Percentiles rank a stretch among this genome's conserved stretches.
These are phyloP conservation scores for Geranium incanum DNA, from an alignment of 441 rosid species.

Conservation along the genomic window DNA sequence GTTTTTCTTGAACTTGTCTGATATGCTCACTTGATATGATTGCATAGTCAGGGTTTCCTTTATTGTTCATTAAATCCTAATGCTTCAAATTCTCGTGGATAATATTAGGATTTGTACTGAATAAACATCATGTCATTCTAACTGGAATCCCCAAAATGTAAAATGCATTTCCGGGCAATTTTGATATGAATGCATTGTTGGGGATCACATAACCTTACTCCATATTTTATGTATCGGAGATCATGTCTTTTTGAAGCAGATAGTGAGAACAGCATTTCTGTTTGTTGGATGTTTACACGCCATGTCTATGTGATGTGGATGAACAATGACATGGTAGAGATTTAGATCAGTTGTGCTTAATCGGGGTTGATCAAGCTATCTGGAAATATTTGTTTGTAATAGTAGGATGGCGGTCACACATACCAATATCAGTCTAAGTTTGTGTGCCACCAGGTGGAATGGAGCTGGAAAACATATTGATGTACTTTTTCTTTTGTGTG, in stretches of 20 bases:
- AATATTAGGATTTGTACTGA: neutral
- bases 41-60: neutral
- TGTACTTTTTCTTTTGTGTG: slow-evolving; percentile 18
- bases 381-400: neutral
- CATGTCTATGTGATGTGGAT: neutral
- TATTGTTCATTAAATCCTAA: neutral
- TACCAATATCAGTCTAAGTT: no score
- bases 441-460: no score
- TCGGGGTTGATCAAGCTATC: neutral
- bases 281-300: neutral
- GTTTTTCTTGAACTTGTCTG: neutral
- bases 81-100: neutral
- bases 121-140: neutral
- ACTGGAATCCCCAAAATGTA: neutral
- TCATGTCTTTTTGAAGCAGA: slow-evolving; percentile 4
- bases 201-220: neutral
- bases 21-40: neutral
- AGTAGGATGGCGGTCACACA: neutral
- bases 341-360: neutral
- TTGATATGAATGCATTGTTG: neutral
- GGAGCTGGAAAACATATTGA: slow-evolving; percentile 20
- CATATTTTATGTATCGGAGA: neutral
- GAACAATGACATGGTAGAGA: neutral
- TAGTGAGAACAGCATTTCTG: neutral
- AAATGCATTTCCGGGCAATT: neutral